These are phyloP conservation scores for Fusarium praegraminearum DNA, from an alignment of 2,329 filamentous ascomycete species.

Conservation along the genomic window DNA sequence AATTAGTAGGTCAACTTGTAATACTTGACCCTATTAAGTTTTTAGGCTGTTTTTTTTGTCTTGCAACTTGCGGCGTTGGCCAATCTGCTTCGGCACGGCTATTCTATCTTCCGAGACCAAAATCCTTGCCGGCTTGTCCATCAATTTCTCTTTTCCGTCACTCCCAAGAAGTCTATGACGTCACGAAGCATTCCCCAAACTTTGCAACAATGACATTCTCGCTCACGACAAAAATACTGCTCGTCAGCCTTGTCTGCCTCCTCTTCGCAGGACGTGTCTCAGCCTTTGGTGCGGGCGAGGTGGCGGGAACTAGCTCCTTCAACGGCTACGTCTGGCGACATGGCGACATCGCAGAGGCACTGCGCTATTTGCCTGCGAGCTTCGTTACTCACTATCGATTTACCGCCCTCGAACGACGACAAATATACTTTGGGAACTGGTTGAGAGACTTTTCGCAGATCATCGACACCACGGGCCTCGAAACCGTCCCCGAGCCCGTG, in stretches of 20 bases:
- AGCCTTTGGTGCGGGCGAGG: constrained; percentile 56
- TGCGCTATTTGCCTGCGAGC: constrained; percentile 53
- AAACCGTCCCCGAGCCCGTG: constrained; percentile 48
- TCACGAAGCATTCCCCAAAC: constrained; percentile 14
- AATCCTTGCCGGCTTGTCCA: background rate
- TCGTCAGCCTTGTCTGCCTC: constrained; percentile 43
- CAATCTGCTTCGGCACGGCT: background rate
- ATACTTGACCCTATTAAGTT: too few relatives aligned
- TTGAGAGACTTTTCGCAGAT: constrained; percentile 83
- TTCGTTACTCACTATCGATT: constrained; percentile 55
- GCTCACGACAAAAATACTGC: constrained; percentile 27
- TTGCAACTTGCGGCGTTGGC: too few relatives aligned
- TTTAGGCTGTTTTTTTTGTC: too few relatives aligned
- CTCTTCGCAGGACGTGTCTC: constrained; percentile 48
- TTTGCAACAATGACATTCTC: constrained; percentile 32
- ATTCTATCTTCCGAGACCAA: background rate
- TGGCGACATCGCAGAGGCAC: constrained; percentile 55
- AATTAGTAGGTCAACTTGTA: too few relatives aligned
- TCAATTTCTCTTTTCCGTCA: constrained; percentile 6
- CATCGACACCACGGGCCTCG: constrained; percentile 69
- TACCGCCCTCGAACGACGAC: constrained; percentile 55
- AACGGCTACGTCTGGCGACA: constrained; percentile 58
- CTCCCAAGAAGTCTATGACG: constrained; percentile 18
- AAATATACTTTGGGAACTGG: constrained; percentile 54
- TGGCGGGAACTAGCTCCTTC: constrained; percentile 54